phyloP scores from a whole-genome alignment of 2,329 filamentous ascomycete genomes.

The Periconia macrospinosa region DNA sequence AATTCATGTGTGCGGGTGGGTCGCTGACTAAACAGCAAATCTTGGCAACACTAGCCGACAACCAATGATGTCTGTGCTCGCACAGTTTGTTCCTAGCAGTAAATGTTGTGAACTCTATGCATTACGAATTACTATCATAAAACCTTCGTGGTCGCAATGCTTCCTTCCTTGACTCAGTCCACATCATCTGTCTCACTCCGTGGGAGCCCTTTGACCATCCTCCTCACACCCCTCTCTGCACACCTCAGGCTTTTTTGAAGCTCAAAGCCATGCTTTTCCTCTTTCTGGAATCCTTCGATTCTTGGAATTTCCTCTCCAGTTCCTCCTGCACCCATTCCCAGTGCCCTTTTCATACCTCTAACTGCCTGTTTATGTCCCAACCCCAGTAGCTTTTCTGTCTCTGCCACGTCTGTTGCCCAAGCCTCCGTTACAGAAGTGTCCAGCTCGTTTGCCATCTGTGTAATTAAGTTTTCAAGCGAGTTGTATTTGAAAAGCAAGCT shows the following conservation, averaged over 20 bases:
- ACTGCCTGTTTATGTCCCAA: constrained; percentile 31
- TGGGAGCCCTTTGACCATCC: constrained; percentile 36
- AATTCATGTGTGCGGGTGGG: constrained; percentile 28
- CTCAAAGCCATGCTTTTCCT: constrained; percentile 22
- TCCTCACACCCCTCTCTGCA: constrained; percentile 35
- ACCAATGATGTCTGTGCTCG: too few species aligned
- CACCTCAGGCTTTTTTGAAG: constrained; percentile 26
- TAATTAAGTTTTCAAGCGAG: constrained; percentile 23
- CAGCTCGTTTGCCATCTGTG: constrained; percentile 16
- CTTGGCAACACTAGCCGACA: constrained; percentile 12
- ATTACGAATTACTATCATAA: background rate
- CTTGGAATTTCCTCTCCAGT: background rate
- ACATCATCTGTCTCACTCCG: constrained; percentile 8
- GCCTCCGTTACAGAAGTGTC: constrained; percentile 14
- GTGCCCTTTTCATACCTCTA: constrained; percentile 30
- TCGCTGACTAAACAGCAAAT: constrained; percentile 25
- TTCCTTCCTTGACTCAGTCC: constrained; percentile 1
- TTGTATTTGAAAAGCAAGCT: constrained; percentile 27
- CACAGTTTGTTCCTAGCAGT: too few species aligned
- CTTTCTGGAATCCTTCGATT: constrained; percentile 1
- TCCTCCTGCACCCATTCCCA: constrained; percentile 17
- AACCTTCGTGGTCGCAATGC: background rate
- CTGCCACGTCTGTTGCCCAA: constrained; percentile 29
- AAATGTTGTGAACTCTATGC: too few species aligned
- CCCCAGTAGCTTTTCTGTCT: constrained; percentile 23